Conservation (phyloP, 225 moss, liverwort and hornwort species). For the Neckera pumila region DNA sequence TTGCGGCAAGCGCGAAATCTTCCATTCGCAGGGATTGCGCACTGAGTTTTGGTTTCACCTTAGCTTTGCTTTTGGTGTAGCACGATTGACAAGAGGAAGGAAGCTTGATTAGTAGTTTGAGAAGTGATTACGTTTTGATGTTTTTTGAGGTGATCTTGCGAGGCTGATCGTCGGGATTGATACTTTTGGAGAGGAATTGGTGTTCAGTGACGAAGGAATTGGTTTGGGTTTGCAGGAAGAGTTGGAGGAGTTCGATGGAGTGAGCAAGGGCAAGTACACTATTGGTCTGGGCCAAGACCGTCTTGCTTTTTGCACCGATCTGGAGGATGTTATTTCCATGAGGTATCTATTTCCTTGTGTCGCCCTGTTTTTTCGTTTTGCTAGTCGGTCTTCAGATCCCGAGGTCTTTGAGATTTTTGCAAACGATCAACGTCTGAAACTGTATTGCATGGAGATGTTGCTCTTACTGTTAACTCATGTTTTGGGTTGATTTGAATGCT, state of each 20-base stretch:
- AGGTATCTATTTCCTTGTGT: slow-evolving; percentile 17
- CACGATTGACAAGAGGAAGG: background rate
- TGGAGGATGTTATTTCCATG: slow-evolving; percentile 28
- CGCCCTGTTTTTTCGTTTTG: background rate
- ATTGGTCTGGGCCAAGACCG: slow-evolving; percentile 89
- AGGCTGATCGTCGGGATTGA: background rate
- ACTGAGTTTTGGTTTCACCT: background rate
- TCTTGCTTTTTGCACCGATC: slow-evolving; percentile 79
- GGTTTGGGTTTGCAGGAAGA: slow-evolving; percentile 24
- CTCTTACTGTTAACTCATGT: background rate
- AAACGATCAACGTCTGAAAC: background rate
- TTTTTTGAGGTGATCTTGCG: background rate
- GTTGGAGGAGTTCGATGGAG: slow-evolving; percentile 76
- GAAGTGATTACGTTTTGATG: background rate
- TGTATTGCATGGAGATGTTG: background rate
- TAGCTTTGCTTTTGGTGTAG: background rate
- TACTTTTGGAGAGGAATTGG: background rate
- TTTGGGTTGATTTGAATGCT: background rate
- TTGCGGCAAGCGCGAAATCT: background rate
- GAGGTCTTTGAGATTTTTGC: background rate
- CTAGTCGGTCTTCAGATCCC: background rate
- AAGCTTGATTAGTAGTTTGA: background rate
- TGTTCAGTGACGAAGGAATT: background rate
- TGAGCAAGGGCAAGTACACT: slow-evolving; percentile 85
- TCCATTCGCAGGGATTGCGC: background rate